Evolutionary conservation across 345 rosid species (phyloP), one percentile per base, ranked within the genome.

Genomic region (Eutrema yunnanense): DNA sequence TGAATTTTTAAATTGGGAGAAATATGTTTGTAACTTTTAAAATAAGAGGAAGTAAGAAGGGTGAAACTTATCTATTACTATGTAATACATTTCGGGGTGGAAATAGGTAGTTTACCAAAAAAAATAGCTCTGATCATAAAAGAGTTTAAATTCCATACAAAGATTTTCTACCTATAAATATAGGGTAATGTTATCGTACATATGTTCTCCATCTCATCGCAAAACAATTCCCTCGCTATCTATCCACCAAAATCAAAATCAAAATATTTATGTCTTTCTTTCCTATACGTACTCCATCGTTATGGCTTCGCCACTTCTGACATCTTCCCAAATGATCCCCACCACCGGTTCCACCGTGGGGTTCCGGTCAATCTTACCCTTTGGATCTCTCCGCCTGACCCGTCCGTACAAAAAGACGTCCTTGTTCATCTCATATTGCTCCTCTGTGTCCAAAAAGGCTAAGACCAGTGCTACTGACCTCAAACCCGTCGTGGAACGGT

Each of bases 401-500:
- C 65, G 34, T 13, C 63, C 47, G 19, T 12, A 29, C 75, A 73
- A 72, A 43, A 65, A 37, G 48, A 53, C 46, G 59, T 49, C 57
- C 42, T 60, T 63, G 60, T 4, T 65, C 37, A 62, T 33, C 37
- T 52, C 62, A 29, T 73, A 42, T 64, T 73, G 77, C 36, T 73
- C 83, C 48, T 71, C 72, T 51, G 29, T 52, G 40, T 65, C 77
- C 50, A 7, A 40, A 59, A 38, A 66, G 16, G 22, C 44, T 37
- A 9, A 40, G 5, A 22, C 56, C 54, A 54, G 46, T 73, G 61
- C 29, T 40, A 52, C 22, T 62, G 5, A 43, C 80, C 42, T 8
- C 43, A 43, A 67, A 72, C 34, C 36, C 34, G 29, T 41, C 51
- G 44, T 62, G 46, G 64, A 64, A 54, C 53, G 61, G 78, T 86